These are phyloP conservation scores for Phaseolus lunatus DNA, from an alignment of 306 rosid genomes.

Conservation along the genomic window DNA sequence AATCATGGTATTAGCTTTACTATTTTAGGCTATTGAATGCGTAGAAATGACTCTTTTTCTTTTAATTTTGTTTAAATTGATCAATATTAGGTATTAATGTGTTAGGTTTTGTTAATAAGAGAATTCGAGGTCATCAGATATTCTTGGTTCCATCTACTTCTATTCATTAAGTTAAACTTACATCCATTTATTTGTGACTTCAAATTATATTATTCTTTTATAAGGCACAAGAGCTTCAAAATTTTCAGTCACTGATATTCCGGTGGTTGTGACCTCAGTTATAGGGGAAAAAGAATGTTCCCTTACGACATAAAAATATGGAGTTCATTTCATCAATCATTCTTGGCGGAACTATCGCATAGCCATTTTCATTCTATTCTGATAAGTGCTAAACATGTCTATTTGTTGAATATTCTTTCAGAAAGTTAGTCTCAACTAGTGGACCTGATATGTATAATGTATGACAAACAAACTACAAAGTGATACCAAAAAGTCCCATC, in stretches of 20 bases:
- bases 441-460: neutral
- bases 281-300: neutral
- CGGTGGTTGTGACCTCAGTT: neutral
- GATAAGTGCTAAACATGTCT: neutral
- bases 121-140: no score
- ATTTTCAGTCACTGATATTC: neutral
- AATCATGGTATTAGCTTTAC: constrained; percentile 15
- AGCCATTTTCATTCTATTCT: neutral
- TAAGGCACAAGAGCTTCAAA: neutral
- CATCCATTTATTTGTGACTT: no score
- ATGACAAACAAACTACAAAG: neutral
- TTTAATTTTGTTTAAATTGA: no score
- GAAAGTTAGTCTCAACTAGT: neutral
- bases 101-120: no score
- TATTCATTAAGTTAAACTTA: no score
- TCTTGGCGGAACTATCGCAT: neutral
- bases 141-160: no score
- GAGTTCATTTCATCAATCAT: neutral
- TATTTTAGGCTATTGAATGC: neutral
- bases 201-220: neutral
- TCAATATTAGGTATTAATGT: no score
- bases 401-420: neutral
- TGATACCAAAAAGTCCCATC: no score
- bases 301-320: neutral
- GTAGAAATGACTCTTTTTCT: neutral